phyloP scores from a whole-genome alignment of 768 basidiomycete species.

The Leucosporidium scottii region DNA sequence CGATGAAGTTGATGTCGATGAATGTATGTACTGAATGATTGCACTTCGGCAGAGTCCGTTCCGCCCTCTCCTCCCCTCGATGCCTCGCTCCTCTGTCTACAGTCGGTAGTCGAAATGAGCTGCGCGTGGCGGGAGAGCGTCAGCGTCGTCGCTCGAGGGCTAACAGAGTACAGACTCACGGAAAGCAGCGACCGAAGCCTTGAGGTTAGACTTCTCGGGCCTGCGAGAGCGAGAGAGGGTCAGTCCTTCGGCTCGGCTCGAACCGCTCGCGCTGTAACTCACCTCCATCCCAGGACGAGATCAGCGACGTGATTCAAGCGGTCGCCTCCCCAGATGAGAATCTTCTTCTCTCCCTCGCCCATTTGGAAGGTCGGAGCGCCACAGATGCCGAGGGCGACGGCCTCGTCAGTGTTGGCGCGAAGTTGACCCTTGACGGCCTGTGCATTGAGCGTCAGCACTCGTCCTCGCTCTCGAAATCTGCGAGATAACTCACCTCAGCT shows the following conservation, averaged over 20 bases:
- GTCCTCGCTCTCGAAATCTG: background rate
- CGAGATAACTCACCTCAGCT: background rate
- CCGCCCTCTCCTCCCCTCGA: too few species aligned
- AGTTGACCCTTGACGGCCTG: background rate
- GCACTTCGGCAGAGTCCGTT: too few species aligned
- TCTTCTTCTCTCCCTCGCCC: background rate
- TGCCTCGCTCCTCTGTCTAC: too few species aligned
- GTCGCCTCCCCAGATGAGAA: slow-evolving; percentile 1
- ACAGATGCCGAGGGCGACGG: background rate
- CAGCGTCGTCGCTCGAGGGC: too few species aligned
- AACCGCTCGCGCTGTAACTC: background rate
- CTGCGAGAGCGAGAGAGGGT: background rate
- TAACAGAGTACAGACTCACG: background rate
- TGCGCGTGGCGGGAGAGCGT: too few species aligned
- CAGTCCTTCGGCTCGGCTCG: background rate
- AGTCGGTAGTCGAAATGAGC: too few species aligned
- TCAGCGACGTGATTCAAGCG: background rate
- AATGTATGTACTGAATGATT: too few species aligned
- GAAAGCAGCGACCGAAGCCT: slow-evolving; percentile 1
- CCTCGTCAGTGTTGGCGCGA: slow-evolving; percentile 3
- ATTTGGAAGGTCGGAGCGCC: slow-evolving; percentile 4
- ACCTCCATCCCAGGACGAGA: slow-evolving; percentile 3
- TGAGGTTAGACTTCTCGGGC: too few species aligned
- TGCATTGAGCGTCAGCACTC: background rate
- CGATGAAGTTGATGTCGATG: too few species aligned